Evolutionary conservation across 768 basidiomycete genomes (phyloP), one percentile per base, ranked within the genome.

Genomic region (Lactarius sanguifluus): DNA sequence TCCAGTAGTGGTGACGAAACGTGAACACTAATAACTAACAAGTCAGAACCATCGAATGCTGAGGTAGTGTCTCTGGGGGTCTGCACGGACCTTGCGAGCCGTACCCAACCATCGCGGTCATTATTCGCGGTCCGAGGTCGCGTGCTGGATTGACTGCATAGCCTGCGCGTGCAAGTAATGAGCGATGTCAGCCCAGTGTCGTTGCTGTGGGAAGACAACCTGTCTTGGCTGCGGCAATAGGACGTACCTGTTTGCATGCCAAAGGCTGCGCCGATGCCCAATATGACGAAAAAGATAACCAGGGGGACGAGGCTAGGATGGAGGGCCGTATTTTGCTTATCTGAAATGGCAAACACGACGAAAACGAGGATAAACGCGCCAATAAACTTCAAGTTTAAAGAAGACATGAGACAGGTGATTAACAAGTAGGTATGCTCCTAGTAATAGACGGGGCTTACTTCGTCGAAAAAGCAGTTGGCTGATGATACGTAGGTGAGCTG

Each of bases 61-160:
- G n/a, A 47, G 45, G 45, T 12, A 12, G 5, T 23, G 16, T 41
- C 16, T 18, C 40, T 2, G 38, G 38, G 3, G 15, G 12, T 47
- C n/a, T 16, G 43, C 28, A 70, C 67, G 12, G 25, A 73, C 73
- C 85, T 45, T 80, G 80, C 71, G 75, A 75, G n/a, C 88, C 88
- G 69, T 89, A 90, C 16, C 89, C 89, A 5, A 81, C 87, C 85
- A 89, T 88, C 3, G 88, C 81, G 1, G 87, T 89, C 72, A 90
- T 74, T 41, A 90, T 70, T 12, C 89, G 81, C 1, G 89, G 89
- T 3, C 89, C 89, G 28, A 90, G 77, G 75, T 90, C 89, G 70
- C 89, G 86, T 50, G 89, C 86, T 54, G 89, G 89, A 70, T 90
- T 90, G 61, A 89, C 75, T 5, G 87, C 84, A 69, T 80, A 86